Evolutionary conservation across 2,329 filamentous ascomycete species (phyloP), one percentile per base, ranked within the genome.

Genomic region (Colletotrichum sp.): DNA sequence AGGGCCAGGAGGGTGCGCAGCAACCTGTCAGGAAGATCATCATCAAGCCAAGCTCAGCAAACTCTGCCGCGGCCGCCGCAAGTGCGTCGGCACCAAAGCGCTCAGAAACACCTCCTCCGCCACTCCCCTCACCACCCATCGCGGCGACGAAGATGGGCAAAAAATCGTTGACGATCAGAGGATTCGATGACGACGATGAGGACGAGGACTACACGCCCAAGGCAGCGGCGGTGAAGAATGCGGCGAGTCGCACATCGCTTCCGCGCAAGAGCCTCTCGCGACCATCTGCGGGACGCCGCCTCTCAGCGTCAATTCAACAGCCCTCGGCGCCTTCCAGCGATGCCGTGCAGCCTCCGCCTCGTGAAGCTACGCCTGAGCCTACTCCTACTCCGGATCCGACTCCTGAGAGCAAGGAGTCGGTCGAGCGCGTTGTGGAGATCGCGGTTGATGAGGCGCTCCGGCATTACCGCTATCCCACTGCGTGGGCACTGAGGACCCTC

Each of bases 371-470:
- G 26, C 63, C 63, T 34, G 48, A 38, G 32, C 52, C 75, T 30
- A 59, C 74, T 52, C 67, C 75, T 34, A 56, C 72, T 26, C 68
- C 56, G 34, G 59, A 69, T 9, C 34, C 34, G 21, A 67, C 32
- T 21, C 70, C 64, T 14, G 65, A 68, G 43, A 85, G 87, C 76
- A 87, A 85, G 76, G 87, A 88, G 52, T 81, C 87, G 38, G 85
- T 86, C 30, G 89, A 89, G 78, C 88, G 85, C 79, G 88, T 91
- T 32, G 85, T 93, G 52, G 89, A 91, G 80, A 80, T 83, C 36
- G 90, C 90, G n/a, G 89, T 92, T 34, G 87, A 91, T 12, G 87
- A 91, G 79, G 91, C 91, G 7, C 82, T 93, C 64, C 84, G 86
- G 74, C 87, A 90, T 79, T 86, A 86, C 76, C 89, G 90, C 74